Evolutionary conservation across 305 asterid species (phyloP).

Genomic region (Fraxinus angustifolia): DNA sequence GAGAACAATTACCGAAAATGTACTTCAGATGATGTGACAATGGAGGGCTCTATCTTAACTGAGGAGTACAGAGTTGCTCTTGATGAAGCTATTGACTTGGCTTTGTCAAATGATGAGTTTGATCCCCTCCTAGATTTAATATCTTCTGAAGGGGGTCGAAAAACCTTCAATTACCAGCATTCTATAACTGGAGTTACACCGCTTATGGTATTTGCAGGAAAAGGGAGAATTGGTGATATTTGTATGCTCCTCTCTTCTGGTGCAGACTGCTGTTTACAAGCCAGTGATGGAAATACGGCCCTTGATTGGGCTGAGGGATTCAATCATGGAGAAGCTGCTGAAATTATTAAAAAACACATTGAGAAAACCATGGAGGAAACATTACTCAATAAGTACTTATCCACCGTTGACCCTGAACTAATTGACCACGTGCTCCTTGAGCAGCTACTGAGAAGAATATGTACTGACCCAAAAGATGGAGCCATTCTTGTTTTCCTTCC

Average conservation of each 20-base stretch:
- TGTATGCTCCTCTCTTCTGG: conserved; percentile 90
- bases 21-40: conserved; percentile 28
- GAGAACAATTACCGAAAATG: conserved; percentile 30
- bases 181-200: conserved; percentile 76
- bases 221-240: conserved; percentile 72
- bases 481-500: conserved; percentile 94
- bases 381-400: conserved; percentile 68
- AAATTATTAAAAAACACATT: conserved; percentile 54
- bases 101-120: conserved; percentile 62
- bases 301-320: conserved; percentile 66
- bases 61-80: conserved; percentile 62
- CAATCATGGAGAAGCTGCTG: conserved; percentile 56
- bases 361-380: conserved; percentile 50
- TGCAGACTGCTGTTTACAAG: conserved; percentile 54
- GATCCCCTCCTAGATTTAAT: conserved; percentile 69
- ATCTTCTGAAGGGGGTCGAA: conserved; percentile 53
- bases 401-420: conserved; percentile 62
- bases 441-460: conserved; percentile 68
- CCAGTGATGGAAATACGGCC: conserved; percentile 65
- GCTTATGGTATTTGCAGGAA: conserved; percentile 80
- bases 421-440: conserved; percentile 81
- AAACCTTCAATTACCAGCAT: conserved; percentile 64
- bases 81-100: conserved; percentile 78
- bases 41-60: conserved; percentile 40
- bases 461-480: conserved; percentile 67